A percentile compares a stretch with the other conserved stretches of the same genome.
phyloP scores from a whole-genome alignment of 345 rosid genomes.

The Salix udensis region DNA sequence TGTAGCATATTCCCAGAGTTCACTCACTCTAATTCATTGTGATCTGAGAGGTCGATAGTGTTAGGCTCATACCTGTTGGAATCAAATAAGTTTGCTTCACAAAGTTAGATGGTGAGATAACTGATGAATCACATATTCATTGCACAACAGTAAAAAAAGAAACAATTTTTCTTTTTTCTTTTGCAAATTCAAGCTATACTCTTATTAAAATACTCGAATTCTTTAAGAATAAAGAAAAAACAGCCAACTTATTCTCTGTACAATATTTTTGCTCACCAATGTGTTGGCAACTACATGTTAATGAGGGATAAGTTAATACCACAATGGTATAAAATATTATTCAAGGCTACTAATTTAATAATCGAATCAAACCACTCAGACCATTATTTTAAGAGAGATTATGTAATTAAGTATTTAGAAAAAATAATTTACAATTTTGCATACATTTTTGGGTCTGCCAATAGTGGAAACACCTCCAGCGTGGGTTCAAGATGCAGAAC shows the following conservation, averaged over 20 bases:
- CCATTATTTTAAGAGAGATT: neutral
- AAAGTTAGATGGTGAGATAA: neutral
- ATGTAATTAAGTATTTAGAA: conserved; percentile 1
- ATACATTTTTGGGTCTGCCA: conserved; percentile 78
- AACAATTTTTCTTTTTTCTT: neutral
- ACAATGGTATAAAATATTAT: neutral
- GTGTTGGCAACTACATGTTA: neutral
- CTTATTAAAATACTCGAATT: neutral
- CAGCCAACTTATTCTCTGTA: neutral
- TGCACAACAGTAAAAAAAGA: neutral
- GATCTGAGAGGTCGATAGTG: conserved; percentile 87
- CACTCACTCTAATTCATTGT: conserved; percentile 85
- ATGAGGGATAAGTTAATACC: neutral
- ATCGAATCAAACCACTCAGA: conserved; percentile 8
- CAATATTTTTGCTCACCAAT: neutral
- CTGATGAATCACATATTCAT: neutral
- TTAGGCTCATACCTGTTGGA: conserved; percentile 87
- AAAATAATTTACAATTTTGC: conserved; percentile 23
- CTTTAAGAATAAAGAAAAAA: neutral
- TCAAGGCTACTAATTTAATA: neutral
- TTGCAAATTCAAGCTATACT: neutral
- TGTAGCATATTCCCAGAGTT: conserved; percentile 3
- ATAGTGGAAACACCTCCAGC: conserved; percentile 86
- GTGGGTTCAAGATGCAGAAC: conserved; percentile 97
- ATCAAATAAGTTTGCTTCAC: conserved; percentile 4